Evolutionary conservation across 371 early-diverging fungal species (phyloP), one percentile per base, ranked within the genome.

Genomic region (Astathelohania contejeani): DNA sequence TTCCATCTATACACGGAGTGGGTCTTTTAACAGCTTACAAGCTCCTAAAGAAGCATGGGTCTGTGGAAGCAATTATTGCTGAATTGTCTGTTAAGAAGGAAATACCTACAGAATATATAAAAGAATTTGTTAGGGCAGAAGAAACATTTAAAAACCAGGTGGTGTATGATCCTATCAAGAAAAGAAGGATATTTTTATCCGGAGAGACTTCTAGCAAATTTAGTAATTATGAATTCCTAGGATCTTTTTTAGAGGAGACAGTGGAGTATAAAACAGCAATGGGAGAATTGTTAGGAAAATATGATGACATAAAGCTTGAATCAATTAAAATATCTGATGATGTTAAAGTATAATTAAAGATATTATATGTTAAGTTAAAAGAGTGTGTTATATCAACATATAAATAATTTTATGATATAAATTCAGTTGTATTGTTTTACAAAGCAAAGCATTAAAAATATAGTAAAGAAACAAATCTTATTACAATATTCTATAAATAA

Each of bases 1-100:
- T 88, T 16, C 77, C 80, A 0, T 82, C 82, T 0, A 76, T 87
- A 2, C 80, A 79, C 2, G 85, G 88, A 1, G 78, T 95, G 39
- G 94, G 93, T 0, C 63, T 92, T 32, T 83, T 82, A 63, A 85
- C 77, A 24, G 88, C 93, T 0, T 69, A 82, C 58, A 77, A 78
- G 18, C 76, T 79, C 14, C 57, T 87, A 1, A 65, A 73, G 39
- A 67, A 74, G 37, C 44, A 52, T 18, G 43, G 38, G n/a, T 57
- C 32, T 20, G 32, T 72, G 0, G 51, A 62, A 37, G 43, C 38
- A n/a, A 40, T 58, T 32, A 49, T 71, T 39, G 40, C 63, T 10
- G 14, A 53, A 25, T 35, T 64, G 12, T 7, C 18, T n/a, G 29
- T 19, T 12, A 55, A 37, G 20, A 62, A 62, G 19, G 39, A 16